Conservation (phyloP, 306 rosid genomes). For the Alnus rubra region DNA sequence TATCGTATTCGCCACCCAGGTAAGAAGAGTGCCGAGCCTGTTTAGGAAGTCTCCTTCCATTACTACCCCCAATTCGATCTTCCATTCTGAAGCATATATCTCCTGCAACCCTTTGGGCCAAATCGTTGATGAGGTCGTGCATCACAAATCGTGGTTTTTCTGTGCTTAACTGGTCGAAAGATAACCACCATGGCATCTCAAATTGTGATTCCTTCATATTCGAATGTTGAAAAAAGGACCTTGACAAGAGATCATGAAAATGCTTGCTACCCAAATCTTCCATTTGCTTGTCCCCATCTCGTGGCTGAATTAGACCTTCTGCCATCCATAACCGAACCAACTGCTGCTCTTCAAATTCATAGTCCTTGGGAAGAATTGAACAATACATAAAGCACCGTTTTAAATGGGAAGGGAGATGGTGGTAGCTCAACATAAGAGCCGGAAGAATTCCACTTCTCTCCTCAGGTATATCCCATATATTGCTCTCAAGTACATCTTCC, state of each 20-base stretch:
- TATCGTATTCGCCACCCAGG: not conserved
- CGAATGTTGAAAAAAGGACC: conserved; percentile 25
- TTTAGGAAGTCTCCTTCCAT: not conserved
- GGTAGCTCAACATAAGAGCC: conserved; percentile 27
- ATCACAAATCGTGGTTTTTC: not conserved
- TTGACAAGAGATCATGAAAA: conserved; percentile 20
- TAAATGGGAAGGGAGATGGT: conserved; percentile 16
- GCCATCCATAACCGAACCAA: conserved; percentile 35
- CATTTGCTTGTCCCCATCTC: not conserved
- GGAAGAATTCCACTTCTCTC: conserved; percentile 16
- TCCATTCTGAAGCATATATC: not conserved
- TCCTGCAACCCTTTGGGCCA: conserved; percentile 12
- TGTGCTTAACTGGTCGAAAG: no score
- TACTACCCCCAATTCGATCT: not conserved
- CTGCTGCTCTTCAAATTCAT: not conserved
- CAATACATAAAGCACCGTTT: conserved; percentile 30
- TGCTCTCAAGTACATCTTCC: conserved; percentile 11
- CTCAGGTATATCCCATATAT: conserved; percentile 9
- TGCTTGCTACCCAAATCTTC: conserved; percentile 18
- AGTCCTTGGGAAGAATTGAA: conserved; percentile 17
- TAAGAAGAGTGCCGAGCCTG: conserved; percentile 23
- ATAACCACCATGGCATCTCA: no score
- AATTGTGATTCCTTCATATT: no score
- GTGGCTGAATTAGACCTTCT: conserved; percentile 17
- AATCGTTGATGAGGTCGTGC: conserved; percentile 31